These are phyloP conservation scores for Scedosporium boydii DNA, from an alignment of 2,329 filamentous ascomycete genomes.

Conservation along the genomic window DNA sequence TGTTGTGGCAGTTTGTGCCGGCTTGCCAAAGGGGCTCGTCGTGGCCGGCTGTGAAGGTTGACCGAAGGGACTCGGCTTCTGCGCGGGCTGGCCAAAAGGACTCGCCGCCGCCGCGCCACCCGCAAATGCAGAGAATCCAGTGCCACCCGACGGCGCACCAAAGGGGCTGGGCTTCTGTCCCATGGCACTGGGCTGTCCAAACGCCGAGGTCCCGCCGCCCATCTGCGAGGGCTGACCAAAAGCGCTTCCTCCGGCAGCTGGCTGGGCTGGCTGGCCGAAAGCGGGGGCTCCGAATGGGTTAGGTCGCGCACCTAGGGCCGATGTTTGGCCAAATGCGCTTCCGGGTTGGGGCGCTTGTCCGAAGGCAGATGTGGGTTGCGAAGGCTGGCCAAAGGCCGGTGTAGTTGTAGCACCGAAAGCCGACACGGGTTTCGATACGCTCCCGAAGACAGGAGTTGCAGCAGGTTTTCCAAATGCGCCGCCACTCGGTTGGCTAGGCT, in stretches of 20 bases:
- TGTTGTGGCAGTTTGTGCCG: neutral
- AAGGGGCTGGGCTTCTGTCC: conserved; percentile 27
- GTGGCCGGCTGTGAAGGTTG: conserved; percentile 4
- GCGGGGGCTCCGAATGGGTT: conserved; percentile 8
- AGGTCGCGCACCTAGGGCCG: neutral
- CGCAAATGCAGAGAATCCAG: conserved; percentile 1
- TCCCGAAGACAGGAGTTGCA: conserved; percentile 5
- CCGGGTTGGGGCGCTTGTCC: conserved; percentile 15
- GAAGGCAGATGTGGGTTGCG: conserved; percentile 16
- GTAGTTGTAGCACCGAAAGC: neutral
- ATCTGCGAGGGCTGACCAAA: conserved; percentile 14
- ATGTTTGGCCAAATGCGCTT: conserved; percentile 9
- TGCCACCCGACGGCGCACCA: conserved; percentile 10
- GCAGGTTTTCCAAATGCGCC: conserved; percentile 14
- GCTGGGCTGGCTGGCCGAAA: neutral
- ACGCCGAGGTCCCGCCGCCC: neutral
- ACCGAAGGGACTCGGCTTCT: neutral
- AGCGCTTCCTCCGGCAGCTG: neutral
- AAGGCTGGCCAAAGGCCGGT: conserved; percentile 18
- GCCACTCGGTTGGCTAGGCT: neutral
- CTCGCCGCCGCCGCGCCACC: conserved; percentile 9
- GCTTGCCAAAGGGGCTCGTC: conserved; percentile 8
- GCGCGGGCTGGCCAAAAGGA: conserved; percentile 16
- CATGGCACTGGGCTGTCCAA: conserved; percentile 4
- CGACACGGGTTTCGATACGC: conserved; percentile 16